Evolutionary conservation across 768 basidiomycete species (phyloP).

Genomic region (Pulveroboletus sp.): DNA sequence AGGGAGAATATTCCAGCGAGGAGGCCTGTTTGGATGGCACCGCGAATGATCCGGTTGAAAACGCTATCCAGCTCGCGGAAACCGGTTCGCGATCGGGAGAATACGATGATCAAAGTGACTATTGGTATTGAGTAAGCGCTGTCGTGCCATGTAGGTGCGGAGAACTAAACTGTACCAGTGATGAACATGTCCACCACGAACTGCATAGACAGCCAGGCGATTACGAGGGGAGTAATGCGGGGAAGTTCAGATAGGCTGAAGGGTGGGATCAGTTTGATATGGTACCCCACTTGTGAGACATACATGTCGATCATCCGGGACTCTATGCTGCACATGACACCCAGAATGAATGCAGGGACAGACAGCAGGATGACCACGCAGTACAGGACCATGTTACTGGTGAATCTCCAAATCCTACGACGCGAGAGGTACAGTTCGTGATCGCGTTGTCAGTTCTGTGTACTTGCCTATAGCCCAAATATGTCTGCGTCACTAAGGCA

Average conservation of each 20-base stretch:
- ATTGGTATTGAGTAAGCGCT: neutral
- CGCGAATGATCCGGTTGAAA: too few species aligned
- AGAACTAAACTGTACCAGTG: neutral
- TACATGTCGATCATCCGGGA: neutral
- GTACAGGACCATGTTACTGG: neutral
- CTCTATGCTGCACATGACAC: neutral
- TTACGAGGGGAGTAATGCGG: conserved; percentile 4
- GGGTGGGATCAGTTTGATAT: neutral
- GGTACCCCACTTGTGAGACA: neutral
- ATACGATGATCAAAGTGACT: neutral
- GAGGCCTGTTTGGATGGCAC: too few species aligned
- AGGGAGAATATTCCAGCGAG: too few species aligned
- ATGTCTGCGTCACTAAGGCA: conserved; percentile 47
- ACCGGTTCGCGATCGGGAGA: neutral
- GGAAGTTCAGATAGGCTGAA: conserved; percentile 40
- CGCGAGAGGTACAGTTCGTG: neutral
- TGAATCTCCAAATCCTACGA: conserved; percentile 17
- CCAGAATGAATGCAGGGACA: neutral
- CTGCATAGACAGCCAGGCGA: neutral
- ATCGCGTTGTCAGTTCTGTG: neutral
- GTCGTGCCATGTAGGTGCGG: neutral
- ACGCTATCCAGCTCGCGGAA: too few species aligned
- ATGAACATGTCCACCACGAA: neutral
- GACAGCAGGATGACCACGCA: neutral
- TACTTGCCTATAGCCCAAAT: conserved; percentile 44